Evolutionary conservation across 148 eudicot species (phyloP).

Genomic region (Cornus suecica): DNA sequence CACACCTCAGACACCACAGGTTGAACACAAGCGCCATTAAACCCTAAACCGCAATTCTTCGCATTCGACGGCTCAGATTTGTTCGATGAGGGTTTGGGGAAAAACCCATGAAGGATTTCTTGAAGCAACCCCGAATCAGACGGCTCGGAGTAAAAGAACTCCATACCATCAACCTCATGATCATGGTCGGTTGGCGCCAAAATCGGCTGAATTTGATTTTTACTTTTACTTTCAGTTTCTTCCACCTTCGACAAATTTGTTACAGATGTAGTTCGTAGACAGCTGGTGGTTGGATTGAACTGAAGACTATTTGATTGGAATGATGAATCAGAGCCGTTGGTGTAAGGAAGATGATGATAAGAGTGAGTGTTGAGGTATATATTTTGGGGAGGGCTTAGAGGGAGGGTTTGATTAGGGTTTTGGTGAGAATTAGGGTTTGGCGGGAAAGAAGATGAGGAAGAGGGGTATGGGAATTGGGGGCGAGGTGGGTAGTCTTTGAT

Average conservation of each 20-base stretch:
- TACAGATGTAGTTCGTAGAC: no score
- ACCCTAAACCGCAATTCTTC: not conserved
- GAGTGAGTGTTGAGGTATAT: slow-evolving; percentile 14
- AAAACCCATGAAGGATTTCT: slow-evolving; percentile 47
- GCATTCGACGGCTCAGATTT: not conserved
- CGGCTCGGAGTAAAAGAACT: slow-evolving; percentile 37
- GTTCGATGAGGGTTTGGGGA: slow-evolving; percentile 34
- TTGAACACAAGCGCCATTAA: no score
- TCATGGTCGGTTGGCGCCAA: not conserved
- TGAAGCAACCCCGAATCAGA: slow-evolving; percentile 48
- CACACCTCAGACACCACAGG: not conserved
- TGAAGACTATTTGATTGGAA: no score
- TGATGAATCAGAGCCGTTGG: not conserved
- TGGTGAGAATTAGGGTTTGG: not conserved
- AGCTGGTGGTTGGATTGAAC: no score
- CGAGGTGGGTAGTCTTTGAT: not conserved
- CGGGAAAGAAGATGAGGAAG: not conserved
- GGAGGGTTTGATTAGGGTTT: not conserved
- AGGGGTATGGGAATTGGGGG: not conserved
- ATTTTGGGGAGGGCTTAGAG: no score
- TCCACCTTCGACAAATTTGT: no score
- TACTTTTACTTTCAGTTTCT: no score
- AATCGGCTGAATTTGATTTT: no score
- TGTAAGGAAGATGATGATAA: not conserved
- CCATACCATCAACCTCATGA: slow-evolving; percentile 18